Evolutionary conservation across 495 filamentous ascomycete genomes (phyloP), one percentile per base, ranked within the genome.

Genomic region (Talaromyces proteolyticus): DNA sequence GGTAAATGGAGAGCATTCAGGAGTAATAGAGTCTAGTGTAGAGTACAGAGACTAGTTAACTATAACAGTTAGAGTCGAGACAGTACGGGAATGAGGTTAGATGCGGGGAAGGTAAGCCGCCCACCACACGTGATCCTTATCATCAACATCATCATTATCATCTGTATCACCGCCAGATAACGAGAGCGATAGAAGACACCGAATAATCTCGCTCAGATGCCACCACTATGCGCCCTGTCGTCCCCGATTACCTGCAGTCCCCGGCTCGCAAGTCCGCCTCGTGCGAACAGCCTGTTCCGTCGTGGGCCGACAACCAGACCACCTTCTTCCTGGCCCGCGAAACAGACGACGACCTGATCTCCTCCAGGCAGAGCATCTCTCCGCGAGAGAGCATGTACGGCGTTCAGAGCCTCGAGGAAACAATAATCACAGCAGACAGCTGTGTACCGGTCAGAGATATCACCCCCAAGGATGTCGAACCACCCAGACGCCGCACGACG

Each of bases 361-460:
- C 40, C 2, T 22, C 40, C 40, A 19, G 29, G 29, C 29, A 34
- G 8, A 4, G 29, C 29, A 34, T 39, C 44, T 41, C 45, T 46
- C 21, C 23, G n/a, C 34, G 19, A 8, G 17, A 47, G 14, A 46
- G 10, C 41, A 12, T 17, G 25, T 86, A 77, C 56, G 84, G 85
- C 4, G 80, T 88, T 6, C 74, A 82, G 55, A 87, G 82, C 52
- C 64, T 87, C 12, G 74, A 77, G 43, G 81, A 80, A 20, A 78
- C 76, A 10, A 66, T 80, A 22, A 66, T 67, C 21, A 65, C 65
- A n/a, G 49, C 25, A 12, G 25, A 51, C 16, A 20, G 22, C 18
- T 43, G 34, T 16, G n/a, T 19, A 3, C 18, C 39, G 8, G 21
- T 17, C 19, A 49, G 45, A 19, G 56, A 66, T 34, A 61, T 66